A percentile compares a stretch with the other conserved stretches of the same genome.
Evolutionary conservation across 1,284 basidiomycete genomes (phyloP).

Genomic region (Ceratobasidium sp.): DNA sequence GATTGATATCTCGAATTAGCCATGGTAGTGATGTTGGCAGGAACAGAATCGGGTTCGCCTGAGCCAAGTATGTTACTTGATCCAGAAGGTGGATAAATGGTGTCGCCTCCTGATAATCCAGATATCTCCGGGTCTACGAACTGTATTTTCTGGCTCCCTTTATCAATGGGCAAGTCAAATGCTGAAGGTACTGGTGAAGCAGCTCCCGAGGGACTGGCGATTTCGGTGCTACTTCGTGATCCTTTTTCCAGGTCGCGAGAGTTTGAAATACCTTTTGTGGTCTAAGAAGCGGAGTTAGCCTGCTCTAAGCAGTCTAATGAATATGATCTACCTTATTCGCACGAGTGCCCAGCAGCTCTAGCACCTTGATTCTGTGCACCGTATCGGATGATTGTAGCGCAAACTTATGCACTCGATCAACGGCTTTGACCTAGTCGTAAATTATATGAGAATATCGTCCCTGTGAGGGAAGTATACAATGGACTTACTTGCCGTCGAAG

Average conservation of each 20-base stretch:
- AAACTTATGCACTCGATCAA: conserved; percentile 13
- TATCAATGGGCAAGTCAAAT: too few species aligned
- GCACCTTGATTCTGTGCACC: not conserved
- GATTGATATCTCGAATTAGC: too few species aligned
- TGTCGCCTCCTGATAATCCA: too few species aligned
- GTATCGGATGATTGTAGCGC: conserved; percentile 19
- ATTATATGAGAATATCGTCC: not conserved
- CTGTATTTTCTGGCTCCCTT: not conserved
- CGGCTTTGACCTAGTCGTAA: not conserved
- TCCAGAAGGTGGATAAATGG: too few species aligned
- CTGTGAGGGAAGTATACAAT: not conserved
- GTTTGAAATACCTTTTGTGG: not conserved
- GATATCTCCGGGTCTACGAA: too few species aligned
- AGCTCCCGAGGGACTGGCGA: not conserved
- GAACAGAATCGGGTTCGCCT: too few species aligned
- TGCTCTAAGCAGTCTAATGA: not conserved
- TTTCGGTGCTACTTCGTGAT: not conserved
- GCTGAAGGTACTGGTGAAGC: too few species aligned
- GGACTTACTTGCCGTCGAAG: conserved; percentile 7
- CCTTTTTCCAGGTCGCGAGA: not conserved
- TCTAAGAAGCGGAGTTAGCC: not conserved
- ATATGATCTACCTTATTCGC: not conserved
- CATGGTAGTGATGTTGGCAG: too few species aligned
- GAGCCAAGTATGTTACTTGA: too few species aligned
- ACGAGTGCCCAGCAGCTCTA: conserved; percentile 2